Base-by-base conservation (phyloP, 2,329 filamentous ascomycete species). In the Alternaria ventricosa region DNA sequence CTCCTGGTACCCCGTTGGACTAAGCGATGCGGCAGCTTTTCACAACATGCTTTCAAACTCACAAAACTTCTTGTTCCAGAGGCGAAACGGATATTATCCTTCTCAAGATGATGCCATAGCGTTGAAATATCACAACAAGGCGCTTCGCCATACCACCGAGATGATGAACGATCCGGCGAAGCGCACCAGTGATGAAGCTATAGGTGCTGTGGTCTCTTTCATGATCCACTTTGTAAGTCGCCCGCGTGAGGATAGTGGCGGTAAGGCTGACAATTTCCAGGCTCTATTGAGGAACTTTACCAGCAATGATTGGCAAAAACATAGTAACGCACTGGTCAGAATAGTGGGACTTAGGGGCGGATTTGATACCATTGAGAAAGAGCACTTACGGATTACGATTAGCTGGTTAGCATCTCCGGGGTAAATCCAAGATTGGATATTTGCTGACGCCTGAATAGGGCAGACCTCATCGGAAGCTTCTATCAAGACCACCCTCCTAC, bases 221-320 rank as follows among this genome's bases (percentile, higher is more conserved):
- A 75, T 74, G 69, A 72, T 71, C 13, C 72, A 77, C 57, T 67
- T 74, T 63, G 75, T 76, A 61, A 65, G 68, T 56, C 22, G 10
- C 18, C 7, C 10, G 22, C 7, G 2, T n/a, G 8, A 4, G 2
- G 13, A 23, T 7, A 27, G 8, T 4, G n/a, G 2, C 13, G 25
- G 30, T 13, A 15, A 53, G 33, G 18, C 61, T 71, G 27, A 71
- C 43, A 25, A 4, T 2, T 5, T 3, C 9, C 13, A 73, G 71
- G 61, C 69, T 46, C 25, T 73, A 12, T 53, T 72, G 18, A 71
- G 71, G 12, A 68, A 50, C 13, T 76, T 74, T 30, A 57, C 61
- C 9, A 60, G 67, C 15, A 64, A 47, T 13, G 69, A 71, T 20
- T 76, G 70, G 70, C 60, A 67, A 5, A 65, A 71, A 13, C 75